Percentiles rank a stretch among this genome's conserved stretches.
These are phyloP conservation scores for Fagus sylvatica DNA, from an alignment of 306 rosid genomes.

Conservation along the genomic window DNA sequence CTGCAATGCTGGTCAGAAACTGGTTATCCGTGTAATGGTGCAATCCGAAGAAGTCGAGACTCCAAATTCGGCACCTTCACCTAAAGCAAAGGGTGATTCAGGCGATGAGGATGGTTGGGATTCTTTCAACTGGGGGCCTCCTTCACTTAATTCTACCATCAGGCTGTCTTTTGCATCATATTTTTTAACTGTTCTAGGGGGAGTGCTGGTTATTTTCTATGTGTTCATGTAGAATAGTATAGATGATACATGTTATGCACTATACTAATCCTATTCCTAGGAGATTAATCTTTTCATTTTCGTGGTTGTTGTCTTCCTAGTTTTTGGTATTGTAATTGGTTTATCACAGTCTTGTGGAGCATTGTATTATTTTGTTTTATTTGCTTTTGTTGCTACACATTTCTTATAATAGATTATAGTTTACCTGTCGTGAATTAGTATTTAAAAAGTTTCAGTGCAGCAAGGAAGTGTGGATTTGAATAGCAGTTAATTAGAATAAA, in stretches of 20 bases:
- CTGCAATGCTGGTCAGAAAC: not conserved
- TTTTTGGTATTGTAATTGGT: not conserved
- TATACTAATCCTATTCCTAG: not conserved
- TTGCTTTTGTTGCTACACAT: not conserved
- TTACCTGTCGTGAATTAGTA: not conserved
- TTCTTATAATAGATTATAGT: not conserved
- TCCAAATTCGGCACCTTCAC: not conserved
- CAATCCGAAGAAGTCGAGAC: not conserved
- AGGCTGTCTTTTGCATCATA: slow-evolving; percentile 8
- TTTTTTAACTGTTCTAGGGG: slow-evolving; percentile 10
- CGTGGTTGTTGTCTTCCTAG: not conserved
- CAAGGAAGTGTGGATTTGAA: too few relatives aligned
- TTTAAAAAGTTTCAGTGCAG: not conserved
- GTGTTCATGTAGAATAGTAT: not conserved
- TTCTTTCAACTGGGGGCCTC: slow-evolving; percentile 25
- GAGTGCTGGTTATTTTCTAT: slow-evolving; percentile 9
- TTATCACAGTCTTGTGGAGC: not conserved
- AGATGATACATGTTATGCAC: too few relatives aligned
- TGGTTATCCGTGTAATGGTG: slow-evolving; percentile 6
- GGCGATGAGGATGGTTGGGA: slow-evolving; percentile 3
- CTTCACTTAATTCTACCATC: slow-evolving; percentile 23
- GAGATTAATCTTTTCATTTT: not conserved
- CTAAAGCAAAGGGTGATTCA: not conserved
- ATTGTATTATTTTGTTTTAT: not conserved
- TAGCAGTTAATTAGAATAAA: not conserved